A percentile compares a stretch with the other conserved stretches of the same genome.
These are phyloP conservation scores for Luvunga scandens DNA, from an alignment of 345 rosid species.

Conservation along the genomic window DNA sequence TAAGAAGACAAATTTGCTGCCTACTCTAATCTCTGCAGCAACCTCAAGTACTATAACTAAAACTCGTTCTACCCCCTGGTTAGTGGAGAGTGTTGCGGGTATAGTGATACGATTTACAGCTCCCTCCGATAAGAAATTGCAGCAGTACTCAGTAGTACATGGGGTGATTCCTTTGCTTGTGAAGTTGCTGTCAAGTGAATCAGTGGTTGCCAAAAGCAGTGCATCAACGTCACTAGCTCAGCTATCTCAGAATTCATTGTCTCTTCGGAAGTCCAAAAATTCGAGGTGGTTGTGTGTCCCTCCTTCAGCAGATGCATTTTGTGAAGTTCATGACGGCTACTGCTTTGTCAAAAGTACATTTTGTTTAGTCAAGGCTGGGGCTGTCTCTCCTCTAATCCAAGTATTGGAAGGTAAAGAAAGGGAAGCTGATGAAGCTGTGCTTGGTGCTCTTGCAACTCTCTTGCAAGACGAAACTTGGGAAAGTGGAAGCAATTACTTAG, in stretches of 20 bases:
- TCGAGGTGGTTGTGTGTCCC: slow-evolving; percentile 44
- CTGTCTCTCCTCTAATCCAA: slow-evolving; percentile 43
- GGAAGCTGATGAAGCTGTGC: slow-evolving; percentile 56
- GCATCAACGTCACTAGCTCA: slow-evolving; percentile 67
- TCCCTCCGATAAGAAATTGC: slow-evolving; percentile 61
- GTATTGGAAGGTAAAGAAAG: slow-evolving; percentile 43
- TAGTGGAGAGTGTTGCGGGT: slow-evolving; percentile 47
- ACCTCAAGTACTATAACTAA: slow-evolving; percentile 22
- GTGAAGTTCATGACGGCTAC: slow-evolving; percentile 52
- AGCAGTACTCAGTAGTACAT: slow-evolving; percentile 46
- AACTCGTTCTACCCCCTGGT: slow-evolving; percentile 10
- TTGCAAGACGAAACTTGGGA: slow-evolving; percentile 57
- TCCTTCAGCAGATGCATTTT: slow-evolving; percentile 37
- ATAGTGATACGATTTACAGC: slow-evolving; percentile 49
- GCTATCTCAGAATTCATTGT: slow-evolving; percentile 52
- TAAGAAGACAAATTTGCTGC: slow-evolving; percentile 39
- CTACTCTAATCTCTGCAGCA: slow-evolving; percentile 39
- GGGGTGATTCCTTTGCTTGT: slow-evolving; percentile 58
- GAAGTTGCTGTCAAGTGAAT: slow-evolving; percentile 43
- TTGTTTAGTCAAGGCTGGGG: slow-evolving; percentile 64
- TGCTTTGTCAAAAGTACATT: slow-evolving; percentile 50
- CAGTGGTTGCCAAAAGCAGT: slow-evolving; percentile 39
- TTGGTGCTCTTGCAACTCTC: slow-evolving; percentile 53
- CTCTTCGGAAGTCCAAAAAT: slow-evolving; percentile 42
- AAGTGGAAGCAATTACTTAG: slow-evolving; percentile 51